Evolutionary conservation across 768 basidiomycete species (phyloP).

Genomic region (Hericium alpestre): DNA sequence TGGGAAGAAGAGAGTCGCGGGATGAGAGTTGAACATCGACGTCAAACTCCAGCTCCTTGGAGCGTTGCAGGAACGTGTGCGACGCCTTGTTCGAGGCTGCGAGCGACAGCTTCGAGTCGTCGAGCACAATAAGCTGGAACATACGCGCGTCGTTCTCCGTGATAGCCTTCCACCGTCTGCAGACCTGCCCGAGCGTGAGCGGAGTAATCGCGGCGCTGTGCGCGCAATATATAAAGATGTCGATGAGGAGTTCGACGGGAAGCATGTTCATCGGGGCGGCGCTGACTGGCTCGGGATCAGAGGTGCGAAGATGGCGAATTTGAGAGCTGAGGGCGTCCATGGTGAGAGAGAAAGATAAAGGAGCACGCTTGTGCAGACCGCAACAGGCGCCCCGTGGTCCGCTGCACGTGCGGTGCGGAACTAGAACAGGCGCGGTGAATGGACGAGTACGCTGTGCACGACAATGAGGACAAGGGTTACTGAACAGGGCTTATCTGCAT

Average conservation of each 20-base stretch:
- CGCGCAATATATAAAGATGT: slow-evolving; percentile 40
- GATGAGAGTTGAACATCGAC: slow-evolving; percentile 39
- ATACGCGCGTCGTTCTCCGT: slow-evolving; percentile 42
- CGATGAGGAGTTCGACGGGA: slow-evolving; percentile 53
- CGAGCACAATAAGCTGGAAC: slow-evolving; percentile 50
- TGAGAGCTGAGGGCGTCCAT: neutral
- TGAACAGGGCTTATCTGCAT: no score
- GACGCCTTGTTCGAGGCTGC: slow-evolving; percentile 37
- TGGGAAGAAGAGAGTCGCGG: slow-evolving; percentile 44
- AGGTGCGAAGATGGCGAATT: neutral
- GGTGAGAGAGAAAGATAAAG: neutral
- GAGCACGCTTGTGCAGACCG: neutral
- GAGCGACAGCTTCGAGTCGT: slow-evolving; percentile 28
- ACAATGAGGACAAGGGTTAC: no score
- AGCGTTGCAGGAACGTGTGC: slow-evolving; percentile 41
- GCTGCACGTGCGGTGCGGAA: no score
- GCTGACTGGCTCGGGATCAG: neutral
- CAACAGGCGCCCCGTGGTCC: no score
- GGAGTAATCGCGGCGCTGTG: slow-evolving; percentile 30
- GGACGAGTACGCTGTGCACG: neutral
- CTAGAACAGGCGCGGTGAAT: neutral
- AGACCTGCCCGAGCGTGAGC: slow-evolving; percentile 42
- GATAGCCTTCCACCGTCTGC: slow-evolving; percentile 47
- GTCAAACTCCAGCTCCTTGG: slow-evolving; percentile 43
- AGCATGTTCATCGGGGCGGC: slow-evolving; percentile 21